A percentile compares a stretch with the other conserved stretches of the same genome.
These are phyloP conservation scores for Neobulgaria alba DNA, from an alignment of 2,329 filamentous ascomycete species.

Conservation along the genomic window DNA sequence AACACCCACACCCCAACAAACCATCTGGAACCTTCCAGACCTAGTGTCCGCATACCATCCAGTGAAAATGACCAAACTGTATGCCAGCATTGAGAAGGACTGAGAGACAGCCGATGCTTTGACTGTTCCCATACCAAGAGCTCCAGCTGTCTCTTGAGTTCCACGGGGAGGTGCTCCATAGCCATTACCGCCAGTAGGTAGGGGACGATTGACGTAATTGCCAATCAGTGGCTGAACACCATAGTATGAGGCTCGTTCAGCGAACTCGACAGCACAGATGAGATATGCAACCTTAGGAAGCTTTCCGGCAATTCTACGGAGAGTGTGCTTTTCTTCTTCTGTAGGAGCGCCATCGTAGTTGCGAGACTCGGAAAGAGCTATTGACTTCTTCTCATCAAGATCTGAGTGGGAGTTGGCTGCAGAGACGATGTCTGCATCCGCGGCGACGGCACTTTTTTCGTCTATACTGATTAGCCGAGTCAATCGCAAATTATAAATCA, in stretches of 20 bases:
- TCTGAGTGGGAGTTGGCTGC: too few species aligned
- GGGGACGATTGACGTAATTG: slow-evolving; percentile 53
- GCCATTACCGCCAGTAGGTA: slow-evolving; percentile 40
- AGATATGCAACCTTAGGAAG: slow-evolving; percentile 60
- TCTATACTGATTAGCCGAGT: too few species aligned
- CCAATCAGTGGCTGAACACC: slow-evolving; percentile 51
- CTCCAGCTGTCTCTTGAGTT: slow-evolving; percentile 37
- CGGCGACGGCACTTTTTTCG: too few species aligned
- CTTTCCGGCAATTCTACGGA: slow-evolving; percentile 54
- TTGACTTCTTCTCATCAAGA: background rate
- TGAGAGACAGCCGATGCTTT: slow-evolving; percentile 43
- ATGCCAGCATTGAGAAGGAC: slow-evolving; percentile 43
- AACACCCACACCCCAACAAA: slow-evolving; percentile 37
- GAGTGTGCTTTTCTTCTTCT: slow-evolving; percentile 50
- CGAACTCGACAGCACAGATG: slow-evolving; percentile 65
- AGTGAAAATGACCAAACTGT: slow-evolving; percentile 39
- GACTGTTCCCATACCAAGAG: slow-evolving; percentile 48
- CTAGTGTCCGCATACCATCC: slow-evolving; percentile 54
- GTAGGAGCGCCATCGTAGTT: slow-evolving; percentile 29
- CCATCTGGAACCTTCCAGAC: slow-evolving; percentile 57
- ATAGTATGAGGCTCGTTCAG: slow-evolving; percentile 73
- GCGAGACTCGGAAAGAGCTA: background rate
- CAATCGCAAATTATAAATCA: too few species aligned
- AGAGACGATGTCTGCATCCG: too few species aligned
- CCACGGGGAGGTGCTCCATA: slow-evolving; percentile 30